These are phyloP conservation scores for Prinsepia uniflora DNA, from an alignment of 306 rosid species.

Conservation along the genomic window DNA sequence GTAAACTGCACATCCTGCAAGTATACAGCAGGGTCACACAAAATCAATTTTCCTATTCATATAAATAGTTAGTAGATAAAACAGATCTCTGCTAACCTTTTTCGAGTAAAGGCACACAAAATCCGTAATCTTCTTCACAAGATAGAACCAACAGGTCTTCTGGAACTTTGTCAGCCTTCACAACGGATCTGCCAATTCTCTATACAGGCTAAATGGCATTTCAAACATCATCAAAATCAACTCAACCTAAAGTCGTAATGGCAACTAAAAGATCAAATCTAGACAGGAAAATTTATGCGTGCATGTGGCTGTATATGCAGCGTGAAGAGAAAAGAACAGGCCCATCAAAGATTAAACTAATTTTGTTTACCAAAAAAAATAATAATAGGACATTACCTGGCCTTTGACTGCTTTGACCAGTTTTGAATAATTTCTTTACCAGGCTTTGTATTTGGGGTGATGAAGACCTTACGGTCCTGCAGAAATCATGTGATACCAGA, in stretches of 20 bases:
- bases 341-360: too few relatives aligned
- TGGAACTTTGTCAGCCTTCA: conserved; percentile 50
- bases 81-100: conserved; percentile 52
- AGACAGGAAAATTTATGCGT: background rate
- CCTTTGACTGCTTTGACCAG: conserved; percentile 79
- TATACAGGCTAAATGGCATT: conserved; percentile 51
- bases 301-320: background rate
- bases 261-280: conserved; percentile 13
- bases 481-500: conserved; percentile 13
- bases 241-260: conserved; percentile 12
- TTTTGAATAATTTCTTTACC: conserved; percentile 63
- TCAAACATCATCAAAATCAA: conserved; percentile 8
- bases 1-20: conserved; percentile 72
- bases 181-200: conserved; percentile 56
- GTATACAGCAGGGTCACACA: conserved; percentile 13
- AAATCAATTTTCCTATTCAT: background rate
- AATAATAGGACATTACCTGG: conserved; percentile 40
- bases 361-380: too few relatives aligned
- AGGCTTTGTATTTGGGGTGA: conserved; percentile 83
- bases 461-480: conserved; percentile 77
- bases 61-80: background rate
- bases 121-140: conserved; percentile 78
- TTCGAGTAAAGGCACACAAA: conserved; percentile 72
- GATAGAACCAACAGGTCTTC: conserved; percentile 80
- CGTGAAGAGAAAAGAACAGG: background rate